A percentile compares a stretch with the other conserved stretches of the same genome.
Evolutionary conservation across 306 rosid species (phyloP).

Genomic region (Cicer chorassanicum): DNA sequence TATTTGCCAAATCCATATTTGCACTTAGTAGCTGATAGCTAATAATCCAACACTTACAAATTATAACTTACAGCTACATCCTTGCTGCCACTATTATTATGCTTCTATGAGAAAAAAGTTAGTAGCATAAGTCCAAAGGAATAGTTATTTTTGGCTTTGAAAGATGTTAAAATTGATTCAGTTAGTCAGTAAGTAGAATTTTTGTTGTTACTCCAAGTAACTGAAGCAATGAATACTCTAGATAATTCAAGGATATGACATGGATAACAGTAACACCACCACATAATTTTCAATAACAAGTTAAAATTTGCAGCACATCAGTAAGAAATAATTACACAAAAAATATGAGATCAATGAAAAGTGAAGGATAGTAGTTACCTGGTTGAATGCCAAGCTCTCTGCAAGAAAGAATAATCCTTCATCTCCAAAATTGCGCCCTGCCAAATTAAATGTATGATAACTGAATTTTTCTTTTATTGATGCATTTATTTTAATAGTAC

Average conservation of each 20-base stretch:
- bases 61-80: constrained; percentile 29
- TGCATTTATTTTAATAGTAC: constrained; percentile 24
- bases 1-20: constrained; percentile 8
- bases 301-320: constrained; percentile 15
- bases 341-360: constrained; percentile 29
- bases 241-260: constrained; percentile 15
- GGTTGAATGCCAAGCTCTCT: constrained; percentile 87
- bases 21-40: constrained; percentile 6
- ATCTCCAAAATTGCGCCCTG: constrained; percentile 97
- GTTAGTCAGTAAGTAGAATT: not conserved
- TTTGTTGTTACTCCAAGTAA: constrained; percentile 32
- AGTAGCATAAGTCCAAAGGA: constrained; percentile 16
- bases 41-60: constrained; percentile 20
- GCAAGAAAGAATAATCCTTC: constrained; percentile 93
- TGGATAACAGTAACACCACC: constrained; percentile 36
- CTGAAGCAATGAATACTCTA: constrained; percentile 35
- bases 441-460: constrained; percentile 42
- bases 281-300: constrained; percentile 6
- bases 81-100: constrained; percentile 17
- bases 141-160: constrained; percentile 17
- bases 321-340: constrained; percentile 19
- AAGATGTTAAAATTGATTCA: constrained; percentile 21
- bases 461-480: constrained; percentile 23
- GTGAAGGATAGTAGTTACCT: constrained; percentile 54
- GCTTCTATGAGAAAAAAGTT: constrained; percentile 22